Evolutionary conservation across 148 eudicot genomes (phyloP).

Genomic region (Dysphania ambrosioides): DNA sequence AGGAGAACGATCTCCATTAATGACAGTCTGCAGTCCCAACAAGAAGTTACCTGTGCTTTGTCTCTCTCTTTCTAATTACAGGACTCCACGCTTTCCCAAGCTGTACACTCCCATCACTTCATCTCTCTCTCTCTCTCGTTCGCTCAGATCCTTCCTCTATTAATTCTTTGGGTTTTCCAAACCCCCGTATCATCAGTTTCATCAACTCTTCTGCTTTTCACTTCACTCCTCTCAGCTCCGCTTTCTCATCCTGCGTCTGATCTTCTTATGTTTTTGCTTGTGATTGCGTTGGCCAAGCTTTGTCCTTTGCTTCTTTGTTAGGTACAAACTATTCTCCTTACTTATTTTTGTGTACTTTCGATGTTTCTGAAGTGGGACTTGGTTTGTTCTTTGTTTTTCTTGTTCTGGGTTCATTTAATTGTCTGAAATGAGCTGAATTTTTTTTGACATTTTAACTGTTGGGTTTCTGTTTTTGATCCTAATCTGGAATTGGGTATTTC

Average conservation of each 20-base stretch:
- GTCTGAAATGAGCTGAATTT: slow-evolving; percentile 2
- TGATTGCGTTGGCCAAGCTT: neutral
- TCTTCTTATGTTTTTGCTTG: slow-evolving; percentile 12
- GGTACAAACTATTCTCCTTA: slow-evolving; percentile 20
- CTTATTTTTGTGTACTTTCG: neutral
- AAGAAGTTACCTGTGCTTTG: neutral
- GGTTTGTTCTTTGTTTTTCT: too few species aligned
- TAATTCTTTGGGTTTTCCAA: neutral
- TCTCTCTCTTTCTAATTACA: neutral
- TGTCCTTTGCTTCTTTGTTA: slow-evolving; percentile 16
- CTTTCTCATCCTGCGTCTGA: too few species aligned
- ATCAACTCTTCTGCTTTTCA: neutral
- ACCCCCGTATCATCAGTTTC: neutral
- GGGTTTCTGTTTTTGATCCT: neutral
- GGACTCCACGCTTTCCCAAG: slow-evolving; percentile 4
- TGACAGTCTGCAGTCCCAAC: neutral
- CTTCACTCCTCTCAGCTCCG: too few species aligned
- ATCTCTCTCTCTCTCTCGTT: too few species aligned
- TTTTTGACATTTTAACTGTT: slow-evolving; percentile 1
- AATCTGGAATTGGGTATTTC: slow-evolving; percentile 9
- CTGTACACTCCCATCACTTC: neutral
- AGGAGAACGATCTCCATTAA: neutral
- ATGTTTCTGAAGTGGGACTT: slow-evolving; percentile 12
- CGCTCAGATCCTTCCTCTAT: neutral
- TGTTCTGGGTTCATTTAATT: slow-evolving; percentile 14